These are phyloP conservation scores for Mentha longifolia DNA, from an alignment of 257 asterid genomes.

Conservation along the genomic window DNA sequence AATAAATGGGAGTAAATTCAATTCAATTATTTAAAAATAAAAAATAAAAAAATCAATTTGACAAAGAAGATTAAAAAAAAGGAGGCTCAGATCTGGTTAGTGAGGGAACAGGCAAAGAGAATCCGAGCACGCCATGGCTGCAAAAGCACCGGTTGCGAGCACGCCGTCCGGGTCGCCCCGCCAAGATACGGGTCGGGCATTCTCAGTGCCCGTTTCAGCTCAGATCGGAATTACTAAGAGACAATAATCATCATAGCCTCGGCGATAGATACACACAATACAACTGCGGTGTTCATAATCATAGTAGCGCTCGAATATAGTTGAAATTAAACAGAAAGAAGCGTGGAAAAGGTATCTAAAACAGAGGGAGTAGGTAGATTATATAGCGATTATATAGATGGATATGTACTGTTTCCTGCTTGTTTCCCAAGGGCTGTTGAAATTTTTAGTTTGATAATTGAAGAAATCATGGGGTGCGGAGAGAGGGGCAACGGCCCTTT, in stretches of 20 bases:
- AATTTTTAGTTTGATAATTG: background rate
- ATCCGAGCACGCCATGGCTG: slow-evolving; percentile 20
- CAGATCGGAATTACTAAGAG: background rate
- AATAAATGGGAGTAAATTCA: no score
- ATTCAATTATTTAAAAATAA: no score
- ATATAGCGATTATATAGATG: no score
- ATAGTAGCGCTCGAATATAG: background rate
- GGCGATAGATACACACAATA: no score
- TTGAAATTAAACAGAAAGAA: background rate
- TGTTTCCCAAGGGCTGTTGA: slow-evolving; percentile 30
- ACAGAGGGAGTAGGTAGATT: no score
- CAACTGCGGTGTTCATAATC: background rate
- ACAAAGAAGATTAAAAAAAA: background rate
- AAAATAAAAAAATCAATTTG: background rate
- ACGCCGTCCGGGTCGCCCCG: slow-evolving; percentile 22
- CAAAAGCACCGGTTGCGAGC: slow-evolving; percentile 13
- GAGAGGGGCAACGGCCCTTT: slow-evolving; percentile 40
- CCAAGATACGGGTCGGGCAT: slow-evolving; percentile 21
- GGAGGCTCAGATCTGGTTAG: slow-evolving; percentile 14
- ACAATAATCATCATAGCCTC: slow-evolving; percentile 1
- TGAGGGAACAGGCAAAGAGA: background rate
- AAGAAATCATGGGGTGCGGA: slow-evolving; percentile 30
- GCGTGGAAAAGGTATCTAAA: no score
- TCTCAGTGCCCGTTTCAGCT: background rate
- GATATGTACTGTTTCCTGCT: background rate